Evolutionary conservation across 306 rosid species (phyloP).

Genomic region (Acacia melanoxylon): DNA sequence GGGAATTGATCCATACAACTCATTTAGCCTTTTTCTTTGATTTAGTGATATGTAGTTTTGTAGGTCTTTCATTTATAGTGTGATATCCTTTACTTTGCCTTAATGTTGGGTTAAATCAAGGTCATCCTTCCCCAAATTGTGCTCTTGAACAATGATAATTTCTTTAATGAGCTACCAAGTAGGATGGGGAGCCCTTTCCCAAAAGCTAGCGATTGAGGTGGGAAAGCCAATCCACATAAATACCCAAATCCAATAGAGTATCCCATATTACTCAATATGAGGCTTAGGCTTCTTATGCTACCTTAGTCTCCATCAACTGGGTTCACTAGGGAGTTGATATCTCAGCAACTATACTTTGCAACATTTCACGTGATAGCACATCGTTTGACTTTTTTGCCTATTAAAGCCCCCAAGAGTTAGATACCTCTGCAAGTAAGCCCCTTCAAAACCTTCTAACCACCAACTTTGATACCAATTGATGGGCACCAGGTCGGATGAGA

Average conservation of each 20-base stretch:
- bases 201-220: neutral
- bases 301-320: neutral
- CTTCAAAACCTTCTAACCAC: neutral
- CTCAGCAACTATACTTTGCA: neutral
- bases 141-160: neutral
- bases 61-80: neutral
- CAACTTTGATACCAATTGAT: neutral
- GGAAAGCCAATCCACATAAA: neutral
- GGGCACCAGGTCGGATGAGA: neutral
- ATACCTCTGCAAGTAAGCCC: neutral
- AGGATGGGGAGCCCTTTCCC: neutral
- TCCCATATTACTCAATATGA: neutral
- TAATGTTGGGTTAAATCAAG: neutral
- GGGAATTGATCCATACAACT: neutral
- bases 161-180: neutral
- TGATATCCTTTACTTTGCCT: neutral
- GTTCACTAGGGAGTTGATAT: neutral
- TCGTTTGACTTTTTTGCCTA: neutral
- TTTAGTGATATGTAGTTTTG: neutral
- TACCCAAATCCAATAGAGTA: neutral
- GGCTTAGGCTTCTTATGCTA: neutral
- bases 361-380: neutral
- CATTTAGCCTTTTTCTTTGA: neutral
- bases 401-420: neutral
- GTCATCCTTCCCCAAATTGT: neutral